A percentile compares a stretch with the other conserved stretches of the same genome.
Evolutionary conservation across 2,329 filamentous ascomycete genomes (phyloP).

Genomic region (Scedosporium dehoogii): DNA sequence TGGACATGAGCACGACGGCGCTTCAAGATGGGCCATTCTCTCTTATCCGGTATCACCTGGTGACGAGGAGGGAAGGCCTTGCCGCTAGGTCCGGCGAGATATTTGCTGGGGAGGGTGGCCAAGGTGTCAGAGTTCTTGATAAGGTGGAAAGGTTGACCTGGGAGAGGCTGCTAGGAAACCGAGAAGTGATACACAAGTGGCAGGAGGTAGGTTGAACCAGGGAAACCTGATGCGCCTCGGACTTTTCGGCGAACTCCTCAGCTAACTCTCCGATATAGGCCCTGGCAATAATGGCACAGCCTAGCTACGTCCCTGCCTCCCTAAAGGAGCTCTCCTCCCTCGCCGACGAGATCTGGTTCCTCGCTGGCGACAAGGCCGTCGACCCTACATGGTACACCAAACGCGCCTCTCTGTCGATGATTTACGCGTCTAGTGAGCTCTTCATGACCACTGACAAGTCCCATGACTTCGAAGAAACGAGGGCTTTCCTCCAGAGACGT

Average conservation of each 20-base stretch:
- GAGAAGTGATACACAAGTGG: conserved; percentile 64
- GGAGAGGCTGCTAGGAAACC: conserved; percentile 68
- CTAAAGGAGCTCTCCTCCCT: conserved; percentile 70
- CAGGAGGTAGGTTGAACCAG: conserved; percentile 55
- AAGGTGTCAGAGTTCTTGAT: conserved; percentile 38
- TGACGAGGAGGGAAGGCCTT: conserved; percentile 55
- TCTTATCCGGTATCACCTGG: conserved; percentile 69
- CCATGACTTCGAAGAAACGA: conserved; percentile 63
- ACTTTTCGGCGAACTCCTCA: background rate
- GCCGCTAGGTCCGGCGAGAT: conserved; percentile 27
- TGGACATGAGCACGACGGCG: conserved; percentile 75
- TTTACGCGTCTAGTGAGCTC: conserved; percentile 67
- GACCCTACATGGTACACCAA: conserved; percentile 81
- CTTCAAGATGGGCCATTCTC: conserved; percentile 73
- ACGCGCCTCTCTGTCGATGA: conserved; percentile 43
- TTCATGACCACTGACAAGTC: conserved; percentile 90
- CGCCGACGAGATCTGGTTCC: conserved; percentile 85
- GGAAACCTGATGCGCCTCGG: background rate
- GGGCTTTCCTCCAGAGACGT: conserved; percentile 67
- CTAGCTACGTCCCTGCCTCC: conserved; percentile 64
- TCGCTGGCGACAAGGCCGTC: conserved; percentile 72
- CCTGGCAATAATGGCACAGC: conserved; percentile 81
- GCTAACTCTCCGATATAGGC: conserved; percentile 42
- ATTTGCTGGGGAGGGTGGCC: conserved; percentile 24
- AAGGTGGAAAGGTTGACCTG: conserved; percentile 66